These are phyloP conservation scores for Corylus americana DNA, from an alignment of 306 rosid species.

Conservation along the genomic window DNA sequence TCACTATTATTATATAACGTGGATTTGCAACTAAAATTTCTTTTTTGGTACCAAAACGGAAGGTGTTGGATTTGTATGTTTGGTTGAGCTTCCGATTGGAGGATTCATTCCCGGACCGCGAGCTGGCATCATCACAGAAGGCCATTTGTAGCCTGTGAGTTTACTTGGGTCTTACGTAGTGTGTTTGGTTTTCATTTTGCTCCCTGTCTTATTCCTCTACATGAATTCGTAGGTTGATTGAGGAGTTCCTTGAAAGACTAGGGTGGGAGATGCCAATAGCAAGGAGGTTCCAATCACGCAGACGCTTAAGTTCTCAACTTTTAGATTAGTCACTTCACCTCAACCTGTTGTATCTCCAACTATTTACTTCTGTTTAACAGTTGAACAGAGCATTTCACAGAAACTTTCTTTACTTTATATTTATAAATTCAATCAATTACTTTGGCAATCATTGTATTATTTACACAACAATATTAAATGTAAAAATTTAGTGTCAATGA, in stretches of 20 bases:
- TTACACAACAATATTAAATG: background rate
- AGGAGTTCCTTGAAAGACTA: constrained; percentile 75
- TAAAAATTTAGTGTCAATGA: background rate
- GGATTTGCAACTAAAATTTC: constrained; percentile 7
- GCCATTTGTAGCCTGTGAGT: constrained; percentile 82
- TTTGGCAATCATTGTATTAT: background rate
- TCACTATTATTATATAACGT: constrained; percentile 16
- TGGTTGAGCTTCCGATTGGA: constrained; percentile 94
- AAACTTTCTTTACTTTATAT: background rate
- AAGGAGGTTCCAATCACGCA: constrained; percentile 33
- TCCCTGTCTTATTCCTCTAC: constrained; percentile 9
- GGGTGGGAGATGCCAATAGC: constrained; percentile 71
- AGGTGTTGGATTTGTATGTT: constrained; percentile 93
- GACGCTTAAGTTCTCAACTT: constrained; percentile 28
- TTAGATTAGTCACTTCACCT: background rate
- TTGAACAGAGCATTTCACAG: constrained; percentile 5
- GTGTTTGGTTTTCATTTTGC: background rate
- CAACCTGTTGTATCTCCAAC: background rate
- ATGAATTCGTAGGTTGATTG: constrained; percentile 65
- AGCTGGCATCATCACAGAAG: constrained; percentile 75
- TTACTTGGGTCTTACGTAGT: constrained; percentile 1
- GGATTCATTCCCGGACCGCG: constrained; percentile 85
- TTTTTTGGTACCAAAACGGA: constrained; percentile 40
- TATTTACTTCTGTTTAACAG: background rate
- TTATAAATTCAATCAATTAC: background rate